phyloP scores from a whole-genome alignment of 768 basidiomycete genomes.

The Kockovaella imperatae region DNA sequence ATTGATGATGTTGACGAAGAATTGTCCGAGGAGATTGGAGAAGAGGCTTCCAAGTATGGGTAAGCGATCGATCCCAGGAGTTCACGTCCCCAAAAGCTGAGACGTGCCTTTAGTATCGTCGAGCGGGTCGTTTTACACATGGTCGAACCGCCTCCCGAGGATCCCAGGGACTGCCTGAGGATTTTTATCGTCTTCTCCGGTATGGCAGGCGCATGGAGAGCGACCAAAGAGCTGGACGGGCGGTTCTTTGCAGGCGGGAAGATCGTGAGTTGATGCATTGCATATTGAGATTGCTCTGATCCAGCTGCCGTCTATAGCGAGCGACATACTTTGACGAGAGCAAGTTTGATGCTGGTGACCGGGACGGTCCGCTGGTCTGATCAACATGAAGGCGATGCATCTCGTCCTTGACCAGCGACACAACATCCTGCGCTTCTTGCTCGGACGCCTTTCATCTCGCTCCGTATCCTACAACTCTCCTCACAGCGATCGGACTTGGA shows the following conservation, averaged over 20 bases:
- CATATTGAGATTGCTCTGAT: neutral
- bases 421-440: too few species aligned
- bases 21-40: constrained; percentile 71
- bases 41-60: constrained; percentile 41
- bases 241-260: constrained; percentile 81
- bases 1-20: constrained; percentile 78
- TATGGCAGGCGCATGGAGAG: constrained; percentile 91
- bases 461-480: too few species aligned
- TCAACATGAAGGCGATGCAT: too few species aligned
- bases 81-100: neutral
- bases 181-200: constrained; percentile 88
- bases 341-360: constrained; percentile 36
- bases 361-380: too few species aligned
- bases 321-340: constrained; percentile 41
- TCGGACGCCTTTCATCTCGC: too few species aligned
- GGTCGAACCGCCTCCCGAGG: constrained; percentile 58
- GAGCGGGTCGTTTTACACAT: constrained; percentile 80
- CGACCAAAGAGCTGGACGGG: constrained; percentile 85
- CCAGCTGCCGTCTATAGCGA: constrained; percentile 10
- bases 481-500: too few species aligned
- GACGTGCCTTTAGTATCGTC: constrained; percentile 64
- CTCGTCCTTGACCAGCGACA: too few species aligned
- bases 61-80: constrained; percentile 10
- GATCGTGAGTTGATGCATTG: constrained; percentile 47
- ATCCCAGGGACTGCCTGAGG: constrained; percentile 74